phyloP scores from a whole-genome alignment of 1,284 basidiomycete genomes.

The Rhodotorula sp. region DNA sequence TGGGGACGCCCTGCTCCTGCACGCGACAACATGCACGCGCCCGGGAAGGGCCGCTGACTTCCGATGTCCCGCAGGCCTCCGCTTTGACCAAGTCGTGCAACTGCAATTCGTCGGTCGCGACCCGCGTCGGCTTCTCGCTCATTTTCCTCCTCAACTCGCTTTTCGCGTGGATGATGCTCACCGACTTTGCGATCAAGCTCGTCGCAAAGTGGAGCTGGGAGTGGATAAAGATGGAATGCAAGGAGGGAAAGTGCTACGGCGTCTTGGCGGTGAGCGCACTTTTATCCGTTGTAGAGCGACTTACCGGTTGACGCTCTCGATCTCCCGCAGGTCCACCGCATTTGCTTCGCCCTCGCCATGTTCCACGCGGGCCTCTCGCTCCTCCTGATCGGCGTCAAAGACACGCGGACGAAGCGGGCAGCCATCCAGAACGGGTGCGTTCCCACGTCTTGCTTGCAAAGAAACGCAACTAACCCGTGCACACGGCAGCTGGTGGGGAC shows the following conservation, averaged over 20 bases:
- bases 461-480: not conserved
- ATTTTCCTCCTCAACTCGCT: constrained; percentile 97
- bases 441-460: not conserved
- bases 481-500: constrained; percentile 87
- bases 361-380: constrained; percentile 82
- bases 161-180: constrained; percentile 93
- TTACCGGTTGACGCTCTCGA: constrained; percentile 14
- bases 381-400: constrained; percentile 78
- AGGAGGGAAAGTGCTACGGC: constrained; percentile 89
- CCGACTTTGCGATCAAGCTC: constrained; percentile 78
- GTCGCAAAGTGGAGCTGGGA: constrained; percentile 92
- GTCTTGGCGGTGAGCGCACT: constrained; percentile 75
- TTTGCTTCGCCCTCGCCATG: constrained; percentile 89
- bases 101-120: constrained; percentile 97
- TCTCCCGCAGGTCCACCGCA: constrained; percentile 74
- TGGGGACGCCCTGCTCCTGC: too few species aligned
- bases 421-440: constrained; percentile 92
- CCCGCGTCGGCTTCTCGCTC: constrained; percentile 92
- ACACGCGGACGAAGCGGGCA: constrained; percentile 86
- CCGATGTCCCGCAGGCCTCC: constrained; percentile 58
- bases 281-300: not conserved
- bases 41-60: too few species aligned
- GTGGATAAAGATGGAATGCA: constrained; percentile 97
- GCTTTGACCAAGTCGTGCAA: constrained; percentile 99
- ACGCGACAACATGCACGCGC: too few species aligned